Evolutionary conservation across 2,329 filamentous ascomycete genomes (phyloP).

Genomic region (Alternaria panax): DNA sequence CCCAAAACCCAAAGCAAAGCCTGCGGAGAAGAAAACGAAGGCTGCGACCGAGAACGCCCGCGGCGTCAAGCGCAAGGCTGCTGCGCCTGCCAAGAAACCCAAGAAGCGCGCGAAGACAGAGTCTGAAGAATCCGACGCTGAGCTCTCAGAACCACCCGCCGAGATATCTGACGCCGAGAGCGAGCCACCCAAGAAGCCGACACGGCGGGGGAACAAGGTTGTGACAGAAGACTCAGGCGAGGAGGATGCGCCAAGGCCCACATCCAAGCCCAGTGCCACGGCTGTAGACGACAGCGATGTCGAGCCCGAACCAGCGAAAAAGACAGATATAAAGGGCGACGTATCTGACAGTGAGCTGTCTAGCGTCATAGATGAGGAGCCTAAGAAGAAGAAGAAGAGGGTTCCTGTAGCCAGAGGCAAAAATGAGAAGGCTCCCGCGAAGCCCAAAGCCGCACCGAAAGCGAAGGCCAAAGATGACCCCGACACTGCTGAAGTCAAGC

Average conservation of each 20-base stretch:
- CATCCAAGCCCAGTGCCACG: constrained; percentile 18
- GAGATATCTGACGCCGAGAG: constrained; percentile 35
- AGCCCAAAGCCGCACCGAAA: constrained; percentile 48
- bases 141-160: constrained; percentile 26
- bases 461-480: constrained; percentile 58
- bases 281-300: constrained; percentile 23
- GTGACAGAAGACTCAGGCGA: constrained; percentile 42
- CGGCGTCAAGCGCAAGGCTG: constrained; percentile 44
- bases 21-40: constrained; percentile 34
- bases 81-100: constrained; percentile 37
- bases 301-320: constrained; percentile 19
- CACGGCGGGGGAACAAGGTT: constrained; percentile 34
- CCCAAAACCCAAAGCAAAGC: constrained; percentile 31
- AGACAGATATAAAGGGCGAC: constrained; percentile 28
- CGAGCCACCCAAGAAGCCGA: constrained; percentile 36
- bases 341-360: constrained; percentile 72
- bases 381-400: constrained; percentile 63
- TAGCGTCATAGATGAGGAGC: constrained; percentile 78
- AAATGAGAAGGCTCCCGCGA: constrained; percentile 46
- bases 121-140: constrained; percentile 40
- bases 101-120: constrained; percentile 24
- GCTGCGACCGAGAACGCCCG: constrained; percentile 17
- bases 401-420: constrained; percentile 33
- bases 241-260: constrained; percentile 21
- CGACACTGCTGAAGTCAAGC: constrained; percentile 83